phyloP scores from a whole-genome alignment of 2,329 filamentous ascomycete species.

The Aspergillus aculeatus region DNA sequence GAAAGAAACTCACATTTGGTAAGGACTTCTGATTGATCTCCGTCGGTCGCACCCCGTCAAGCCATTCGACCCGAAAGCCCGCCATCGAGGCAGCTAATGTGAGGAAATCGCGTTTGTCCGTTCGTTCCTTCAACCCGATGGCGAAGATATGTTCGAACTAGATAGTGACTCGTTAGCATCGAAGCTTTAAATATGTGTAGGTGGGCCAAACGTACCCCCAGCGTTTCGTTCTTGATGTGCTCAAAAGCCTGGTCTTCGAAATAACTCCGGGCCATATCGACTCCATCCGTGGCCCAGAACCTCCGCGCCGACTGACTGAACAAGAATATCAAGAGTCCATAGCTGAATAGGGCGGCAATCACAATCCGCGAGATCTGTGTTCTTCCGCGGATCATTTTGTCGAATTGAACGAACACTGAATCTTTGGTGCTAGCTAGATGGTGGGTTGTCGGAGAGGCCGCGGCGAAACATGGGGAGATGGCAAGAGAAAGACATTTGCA shows the following conservation, averaged over 20 bases:
- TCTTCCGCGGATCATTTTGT: not conserved
- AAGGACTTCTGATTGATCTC: conserved; percentile 45
- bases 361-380: not conserved
- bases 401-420: not conserved
- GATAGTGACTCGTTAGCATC: not conserved
- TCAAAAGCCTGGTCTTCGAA: conserved; percentile 20
- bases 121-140: conserved; percentile 48
- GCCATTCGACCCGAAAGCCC: conserved; percentile 46
- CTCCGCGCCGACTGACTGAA: not conserved
- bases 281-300: conserved; percentile 1
- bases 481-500: too few species aligned
- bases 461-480: too few species aligned
- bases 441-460: too few species aligned
- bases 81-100: conserved; percentile 44
- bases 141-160: conserved; percentile 49
- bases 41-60: conserved; percentile 45
- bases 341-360: not conserved
- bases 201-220: conserved; percentile 21
- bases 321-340: not conserved
- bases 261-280: conserved; percentile 6
- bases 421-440: too few species aligned
- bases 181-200: not conserved
- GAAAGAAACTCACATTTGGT: conserved; percentile 29
- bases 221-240: conserved; percentile 27
- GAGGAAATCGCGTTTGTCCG: conserved; percentile 52